Evolutionary conservation across 208 protist genomes (phyloP).

Genomic region (Crithidia sp.): DNA sequence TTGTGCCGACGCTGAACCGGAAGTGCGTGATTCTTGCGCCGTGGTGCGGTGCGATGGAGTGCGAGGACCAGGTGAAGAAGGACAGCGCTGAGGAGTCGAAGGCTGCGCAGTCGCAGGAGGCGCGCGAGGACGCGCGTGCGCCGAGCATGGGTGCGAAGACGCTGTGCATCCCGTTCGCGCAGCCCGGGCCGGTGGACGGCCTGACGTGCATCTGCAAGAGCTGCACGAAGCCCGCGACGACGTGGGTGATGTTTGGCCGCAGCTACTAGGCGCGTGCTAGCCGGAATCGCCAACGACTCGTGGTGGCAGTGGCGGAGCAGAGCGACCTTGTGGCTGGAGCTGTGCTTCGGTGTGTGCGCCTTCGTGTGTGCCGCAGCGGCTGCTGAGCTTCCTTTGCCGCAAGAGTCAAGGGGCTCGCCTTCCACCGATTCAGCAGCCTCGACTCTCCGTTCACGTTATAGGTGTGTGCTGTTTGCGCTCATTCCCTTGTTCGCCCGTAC

Average conservation of each 20-base stretch:
- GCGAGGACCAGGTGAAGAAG: slow-evolving; percentile 96
- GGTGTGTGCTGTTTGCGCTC: too few relatives aligned
- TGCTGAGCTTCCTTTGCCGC: too few relatives aligned
- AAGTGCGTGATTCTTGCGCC: slow-evolving; percentile 91
- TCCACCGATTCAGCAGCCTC: too few relatives aligned
- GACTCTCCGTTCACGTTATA: too few relatives aligned
- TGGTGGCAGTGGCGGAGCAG: too few relatives aligned
- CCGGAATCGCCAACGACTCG: too few relatives aligned
- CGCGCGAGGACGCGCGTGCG: slow-evolving; percentile 79
- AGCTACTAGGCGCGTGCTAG: slow-evolving; percentile 60
- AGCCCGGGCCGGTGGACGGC: slow-evolving; percentile 77
- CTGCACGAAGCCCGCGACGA: slow-evolving; percentile 68
- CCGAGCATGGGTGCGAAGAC: slow-evolving; percentile 96
- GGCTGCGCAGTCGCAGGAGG: slow-evolving; percentile 47
- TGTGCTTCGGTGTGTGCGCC: too few relatives aligned
- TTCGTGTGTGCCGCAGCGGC: too few relatives aligned
- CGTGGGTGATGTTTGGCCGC: slow-evolving; percentile 88
- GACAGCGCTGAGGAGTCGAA: slow-evolving; percentile 89
- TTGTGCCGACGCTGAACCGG: slow-evolving; percentile 91
- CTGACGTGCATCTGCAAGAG: slow-evolving; percentile 90
- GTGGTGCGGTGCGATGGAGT: slow-evolving; percentile 91
- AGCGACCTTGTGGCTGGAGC: too few relatives aligned
- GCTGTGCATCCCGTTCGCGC: slow-evolving; percentile 96
- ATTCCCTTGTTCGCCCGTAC: too few relatives aligned
- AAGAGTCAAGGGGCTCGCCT: too few relatives aligned